These are phyloP conservation scores for Melanopsichium pennsylvanicum DNA, from an alignment of 1,284 basidiomycete species.

Conservation along the genomic window DNA sequence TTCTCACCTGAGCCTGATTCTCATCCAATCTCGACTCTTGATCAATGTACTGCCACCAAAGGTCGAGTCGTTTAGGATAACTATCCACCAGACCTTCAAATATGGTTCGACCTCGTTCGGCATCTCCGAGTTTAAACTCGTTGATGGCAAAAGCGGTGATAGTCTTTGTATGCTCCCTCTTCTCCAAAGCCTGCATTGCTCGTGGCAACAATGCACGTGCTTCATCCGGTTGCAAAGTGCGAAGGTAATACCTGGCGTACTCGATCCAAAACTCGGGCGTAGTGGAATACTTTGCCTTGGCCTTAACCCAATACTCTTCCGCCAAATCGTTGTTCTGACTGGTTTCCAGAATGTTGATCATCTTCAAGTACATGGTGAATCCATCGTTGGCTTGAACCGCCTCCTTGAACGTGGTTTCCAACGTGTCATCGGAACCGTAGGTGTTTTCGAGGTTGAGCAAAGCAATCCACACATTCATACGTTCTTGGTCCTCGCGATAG, in stretches of 20 bases:
- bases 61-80: conserved; percentile 90
- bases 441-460: conserved; percentile 92
- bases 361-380: conserved; percentile 83
- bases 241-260: conserved; percentile 80
- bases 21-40: conserved; percentile 75
- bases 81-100: conserved; percentile 96
- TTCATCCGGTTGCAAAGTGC: conserved; percentile 76
- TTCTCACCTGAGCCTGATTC: conserved; percentile 67
- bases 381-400: conserved; percentile 90
- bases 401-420: conserved; percentile 84
- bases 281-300: conserved; percentile 86
- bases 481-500: conserved; percentile 96
- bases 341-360: conserved; percentile 84
- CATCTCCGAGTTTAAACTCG: conserved; percentile 92
- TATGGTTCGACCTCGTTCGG: conserved; percentile 91
- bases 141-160: conserved; percentile 92
- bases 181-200: conserved; percentile 89
- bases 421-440: conserved; percentile 79
- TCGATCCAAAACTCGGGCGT: conserved; percentile 91
- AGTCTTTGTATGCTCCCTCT: conserved; percentile 92
- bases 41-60: conserved; percentile 97
- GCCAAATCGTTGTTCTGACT: conserved; percentile 73
- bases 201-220: conserved; percentile 87
- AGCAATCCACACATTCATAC: conserved; percentile 97
- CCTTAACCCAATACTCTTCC: conserved; percentile 51